Conservation (phyloP, 2,329 filamentous ascomycete genomes). For the Penicillium fuscoglaucum region DNA sequence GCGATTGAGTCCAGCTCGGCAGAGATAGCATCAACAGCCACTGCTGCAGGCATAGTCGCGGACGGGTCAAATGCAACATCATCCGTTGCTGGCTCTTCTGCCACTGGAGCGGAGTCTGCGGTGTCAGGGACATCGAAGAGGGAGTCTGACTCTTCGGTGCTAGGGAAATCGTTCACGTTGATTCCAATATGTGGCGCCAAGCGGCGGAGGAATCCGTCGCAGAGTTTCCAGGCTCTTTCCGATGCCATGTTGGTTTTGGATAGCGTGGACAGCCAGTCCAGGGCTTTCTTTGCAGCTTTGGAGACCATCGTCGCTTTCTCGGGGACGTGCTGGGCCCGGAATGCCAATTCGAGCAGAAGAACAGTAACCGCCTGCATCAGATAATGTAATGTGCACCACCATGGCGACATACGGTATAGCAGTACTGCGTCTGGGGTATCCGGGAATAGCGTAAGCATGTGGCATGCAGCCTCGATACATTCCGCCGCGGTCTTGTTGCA, state of each 20-base stretch:
- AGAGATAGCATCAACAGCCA: constrained; percentile 17
- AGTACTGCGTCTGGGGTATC: constrained; percentile 39
- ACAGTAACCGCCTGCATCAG: constrained; percentile 48
- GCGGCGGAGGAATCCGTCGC: constrained; percentile 37
- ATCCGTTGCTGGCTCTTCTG: constrained; percentile 11
- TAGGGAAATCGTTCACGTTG: constrained; percentile 33
- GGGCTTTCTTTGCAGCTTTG: constrained; percentile 37
- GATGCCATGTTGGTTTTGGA: constrained; percentile 34
- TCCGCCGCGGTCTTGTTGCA: constrained; percentile 41
- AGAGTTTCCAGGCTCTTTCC: constrained; percentile 38
- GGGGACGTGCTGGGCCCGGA: constrained; percentile 45
- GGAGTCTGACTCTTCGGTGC: constrained; percentile 21
- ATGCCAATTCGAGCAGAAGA: constrained; percentile 47
- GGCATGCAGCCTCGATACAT: constrained; percentile 47
- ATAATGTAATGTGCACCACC: constrained; percentile 49
- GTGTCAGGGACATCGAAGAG: constrained; percentile 21
- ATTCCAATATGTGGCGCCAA: constrained; percentile 36
- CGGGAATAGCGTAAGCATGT: constrained; percentile 43
- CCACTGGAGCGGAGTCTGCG: constrained; percentile 12
- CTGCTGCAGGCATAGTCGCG: constrained; percentile 10
- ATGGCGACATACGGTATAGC: constrained; percentile 42
- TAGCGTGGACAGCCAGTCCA: constrained; percentile 37
- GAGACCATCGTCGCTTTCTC: constrained; percentile 41
- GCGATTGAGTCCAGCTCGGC: constrained; percentile 25
- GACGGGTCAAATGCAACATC: constrained; percentile 26